Evolutionary conservation across 805 yeast species (phyloP).

Genomic region (Diddensiella caesifluorescens): DNA sequence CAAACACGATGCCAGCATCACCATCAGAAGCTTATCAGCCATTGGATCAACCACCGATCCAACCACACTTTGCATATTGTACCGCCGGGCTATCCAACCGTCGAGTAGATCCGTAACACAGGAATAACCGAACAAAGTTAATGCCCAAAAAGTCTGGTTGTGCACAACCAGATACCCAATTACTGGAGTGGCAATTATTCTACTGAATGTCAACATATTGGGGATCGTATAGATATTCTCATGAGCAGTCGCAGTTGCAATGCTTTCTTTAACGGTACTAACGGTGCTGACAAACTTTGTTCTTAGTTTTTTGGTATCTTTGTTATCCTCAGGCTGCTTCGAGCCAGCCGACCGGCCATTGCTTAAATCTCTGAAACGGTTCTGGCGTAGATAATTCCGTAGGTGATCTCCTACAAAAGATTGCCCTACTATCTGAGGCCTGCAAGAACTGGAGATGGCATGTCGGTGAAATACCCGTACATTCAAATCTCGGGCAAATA

Average conservation of each 20-base stretch:
- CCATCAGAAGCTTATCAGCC: constrained; percentile 91
- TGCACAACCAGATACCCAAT: constrained; percentile 74
- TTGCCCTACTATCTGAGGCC: too few relatives aligned
- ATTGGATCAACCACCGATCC: constrained; percentile 93
- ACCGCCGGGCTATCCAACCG: constrained; percentile 84
- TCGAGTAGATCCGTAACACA: constrained; percentile 89
- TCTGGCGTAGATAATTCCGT: too few relatives aligned
- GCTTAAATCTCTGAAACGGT: too few relatives aligned
- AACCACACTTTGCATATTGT: constrained; percentile 66
- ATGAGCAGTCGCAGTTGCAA: constrained; percentile 24
- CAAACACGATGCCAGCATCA: constrained; percentile 73
- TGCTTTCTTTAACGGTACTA: background rate
- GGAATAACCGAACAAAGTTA: constrained; percentile 73
- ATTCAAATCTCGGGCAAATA: too few relatives aligned
- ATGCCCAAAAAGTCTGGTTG: constrained; percentile 58
- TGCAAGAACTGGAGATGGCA: too few relatives aligned
- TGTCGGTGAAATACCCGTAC: too few relatives aligned
- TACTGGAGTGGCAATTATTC: constrained; percentile 78
- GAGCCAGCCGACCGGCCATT: too few relatives aligned
- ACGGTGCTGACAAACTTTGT: background rate
- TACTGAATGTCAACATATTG: constrained; percentile 71
- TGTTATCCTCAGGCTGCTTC: background rate
- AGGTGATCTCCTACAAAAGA: too few relatives aligned
- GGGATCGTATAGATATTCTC: constrained; percentile 80
- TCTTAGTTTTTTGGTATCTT: constrained; percentile 5